These are phyloP conservation scores for Penicillium flavigenum DNA, from an alignment of 495 filamentous ascomycete genomes.

Conservation along the genomic window DNA sequence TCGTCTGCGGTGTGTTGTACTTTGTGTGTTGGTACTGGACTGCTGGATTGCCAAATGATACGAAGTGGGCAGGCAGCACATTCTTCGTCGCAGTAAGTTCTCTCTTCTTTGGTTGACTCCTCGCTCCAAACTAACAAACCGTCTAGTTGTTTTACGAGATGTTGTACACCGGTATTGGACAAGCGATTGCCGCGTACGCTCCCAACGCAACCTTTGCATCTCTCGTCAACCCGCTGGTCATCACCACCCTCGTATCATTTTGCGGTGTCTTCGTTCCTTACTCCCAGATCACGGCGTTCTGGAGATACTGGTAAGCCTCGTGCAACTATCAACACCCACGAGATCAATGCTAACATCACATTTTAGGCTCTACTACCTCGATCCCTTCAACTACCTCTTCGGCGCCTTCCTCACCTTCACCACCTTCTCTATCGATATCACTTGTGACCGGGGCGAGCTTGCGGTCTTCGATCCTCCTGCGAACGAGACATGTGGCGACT, in stretches of 20 bases:
- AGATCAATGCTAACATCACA: no score
- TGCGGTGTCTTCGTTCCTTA: conserved; percentile 45
- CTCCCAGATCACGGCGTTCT: conserved; percentile 52
- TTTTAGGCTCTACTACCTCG: conserved; percentile 62
- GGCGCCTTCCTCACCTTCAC: no score
- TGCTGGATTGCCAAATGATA: no score
- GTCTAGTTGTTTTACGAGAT: no score
- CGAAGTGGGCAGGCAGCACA: no score
- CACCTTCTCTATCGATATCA: no score
- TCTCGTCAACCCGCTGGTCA: conserved; percentile 52
- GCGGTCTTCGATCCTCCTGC: conserved; percentile 51
- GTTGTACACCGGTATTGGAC: conserved; percentile 52
- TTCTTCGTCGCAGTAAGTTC: no score
- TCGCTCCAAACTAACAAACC: no score
- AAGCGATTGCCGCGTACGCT: conserved; percentile 56
- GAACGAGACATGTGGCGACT: conserved; percentile 53
- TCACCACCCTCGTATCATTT: conserved; percentile 52
- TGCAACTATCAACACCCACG: no score
- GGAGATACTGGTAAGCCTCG: conserved; percentile 52
- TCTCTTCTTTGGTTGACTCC: no score
- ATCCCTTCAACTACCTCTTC: conserved; percentile 63
- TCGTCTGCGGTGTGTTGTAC: conserved; percentile 44
- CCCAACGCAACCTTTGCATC: conserved; percentile 52
- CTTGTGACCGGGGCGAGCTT: conserved; percentile 47
- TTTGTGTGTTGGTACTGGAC: conserved; percentile 54